Percentiles rank a stretch among this genome's conserved stretches.
These are phyloP conservation scores for Epichloe gansuensis DNA, from an alignment of 2,329 filamentous ascomycete genomes.

Conservation along the genomic window DNA sequence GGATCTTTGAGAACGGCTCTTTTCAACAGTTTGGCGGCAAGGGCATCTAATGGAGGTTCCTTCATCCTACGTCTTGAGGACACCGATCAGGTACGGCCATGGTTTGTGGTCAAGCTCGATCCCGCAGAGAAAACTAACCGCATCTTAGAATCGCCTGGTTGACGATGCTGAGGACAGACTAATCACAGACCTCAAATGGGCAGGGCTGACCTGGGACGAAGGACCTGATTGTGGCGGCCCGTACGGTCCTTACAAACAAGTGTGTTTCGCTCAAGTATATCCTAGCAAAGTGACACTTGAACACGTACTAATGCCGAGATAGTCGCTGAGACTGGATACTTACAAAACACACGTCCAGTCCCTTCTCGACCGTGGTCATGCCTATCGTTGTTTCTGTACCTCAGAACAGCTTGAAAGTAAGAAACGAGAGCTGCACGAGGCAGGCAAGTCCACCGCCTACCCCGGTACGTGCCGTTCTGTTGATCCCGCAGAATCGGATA, in stretches of 20 bases:
- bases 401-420: conserved; percentile 55
- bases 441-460: conserved; percentile 32
- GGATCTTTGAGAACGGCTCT: conserved; percentile 84
- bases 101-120: background rate
- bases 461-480: conserved; percentile 60
- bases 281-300: background rate
- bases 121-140: background rate
- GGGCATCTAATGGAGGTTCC: conserved; percentile 65
- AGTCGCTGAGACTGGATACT: conserved; percentile 66
- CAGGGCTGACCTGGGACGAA: conserved; percentile 87
- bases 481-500: conserved; percentile 51
- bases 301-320: conserved; percentile 1
- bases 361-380: conserved; percentile 57
- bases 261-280: conserved; percentile 22
- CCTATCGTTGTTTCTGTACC: conserved; percentile 90
- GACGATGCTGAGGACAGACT: conserved; percentile 65
- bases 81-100: conserved; percentile 65
- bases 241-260: conserved; percentile 76
- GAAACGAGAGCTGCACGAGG: conserved; percentile 47
- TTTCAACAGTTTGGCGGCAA: conserved; percentile 91
- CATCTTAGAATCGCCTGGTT: conserved; percentile 60
- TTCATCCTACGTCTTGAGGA: conserved; percentile 90
- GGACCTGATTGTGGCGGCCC: conserved; percentile 72
- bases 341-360: conserved; percentile 60
- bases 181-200: conserved; percentile 74